Evolutionary conservation across 495 filamentous ascomycete species (phyloP).

Genomic region (Penicillium canescens): DNA sequence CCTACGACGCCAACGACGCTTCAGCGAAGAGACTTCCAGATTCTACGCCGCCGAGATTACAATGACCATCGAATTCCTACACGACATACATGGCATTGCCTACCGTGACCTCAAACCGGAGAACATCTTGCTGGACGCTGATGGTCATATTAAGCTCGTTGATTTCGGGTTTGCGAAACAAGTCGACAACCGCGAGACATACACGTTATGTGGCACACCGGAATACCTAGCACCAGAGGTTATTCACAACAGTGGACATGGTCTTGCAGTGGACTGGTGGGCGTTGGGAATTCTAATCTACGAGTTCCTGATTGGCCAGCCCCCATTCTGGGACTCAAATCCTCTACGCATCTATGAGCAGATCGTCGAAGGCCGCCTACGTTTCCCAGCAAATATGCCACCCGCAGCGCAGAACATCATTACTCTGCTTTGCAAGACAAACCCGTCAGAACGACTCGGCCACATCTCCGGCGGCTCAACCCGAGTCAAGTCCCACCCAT

Average conservation of each 20-base stretch:
- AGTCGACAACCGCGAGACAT: conserved; percentile 68
- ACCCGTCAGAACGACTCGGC: conserved; percentile 82
- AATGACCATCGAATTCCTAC: conserved; percentile 87
- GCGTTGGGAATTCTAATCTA: conserved; percentile 94
- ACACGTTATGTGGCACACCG: conserved; percentile 94
- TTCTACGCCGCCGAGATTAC: conserved; percentile 98
- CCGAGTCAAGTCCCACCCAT: conserved; percentile 83
- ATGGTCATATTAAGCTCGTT: conserved; percentile 95
- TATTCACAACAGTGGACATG: conserved; percentile 92
- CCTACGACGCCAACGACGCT: conserved; percentile 79
- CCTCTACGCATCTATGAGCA: conserved; percentile 94
- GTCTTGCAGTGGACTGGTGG: conserved; percentile 99
- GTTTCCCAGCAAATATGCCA: conserved; percentile 56
- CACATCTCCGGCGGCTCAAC: conserved; percentile 83
- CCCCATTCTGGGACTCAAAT: conserved; percentile 95
- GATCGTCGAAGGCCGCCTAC: conserved; percentile 44
- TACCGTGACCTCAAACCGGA: conserved; percentile 97
- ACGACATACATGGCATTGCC: conserved; percentile 80
- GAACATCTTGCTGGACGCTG: conserved; percentile 87
- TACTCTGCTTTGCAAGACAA: conserved; percentile 81
- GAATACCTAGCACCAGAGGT: conserved; percentile 97
- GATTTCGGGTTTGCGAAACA: conserved; percentile 97
- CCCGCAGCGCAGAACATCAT: conserved; percentile 82
- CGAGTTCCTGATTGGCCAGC: conserved; percentile 93
- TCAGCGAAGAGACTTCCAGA: conserved; percentile 79